A percentile compares a stretch with the other conserved stretches of the same genome.
Conservation (phyloP, 2,329 filamentous ascomycete genomes). For the Cladophialophora yegresii region DNA sequence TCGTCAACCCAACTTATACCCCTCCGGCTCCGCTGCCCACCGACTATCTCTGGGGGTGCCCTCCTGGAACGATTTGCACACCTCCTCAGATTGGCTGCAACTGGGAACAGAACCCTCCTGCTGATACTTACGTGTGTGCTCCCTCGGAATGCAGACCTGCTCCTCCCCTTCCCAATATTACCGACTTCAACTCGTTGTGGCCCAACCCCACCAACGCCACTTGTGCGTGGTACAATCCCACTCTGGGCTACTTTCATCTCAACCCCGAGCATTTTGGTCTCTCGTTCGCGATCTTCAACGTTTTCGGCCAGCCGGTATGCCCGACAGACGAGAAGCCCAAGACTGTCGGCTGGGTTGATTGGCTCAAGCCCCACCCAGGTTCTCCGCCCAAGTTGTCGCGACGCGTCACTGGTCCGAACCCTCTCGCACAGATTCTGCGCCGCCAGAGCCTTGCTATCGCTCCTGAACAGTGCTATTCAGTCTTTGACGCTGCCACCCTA, state of each 20-base stretch:
- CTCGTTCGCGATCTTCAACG: conserved; percentile 61
- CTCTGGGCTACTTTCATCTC: conserved; percentile 62
- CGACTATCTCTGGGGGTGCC: conserved; percentile 48
- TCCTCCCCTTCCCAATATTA: conserved; percentile 36
- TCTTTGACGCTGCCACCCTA: conserved; percentile 20
- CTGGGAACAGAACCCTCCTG: conserved; percentile 46
- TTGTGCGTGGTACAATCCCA: conserved; percentile 28
- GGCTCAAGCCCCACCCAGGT: conserved; percentile 3
- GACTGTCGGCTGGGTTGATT: conserved; percentile 13
- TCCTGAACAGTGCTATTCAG: conserved; percentile 19
- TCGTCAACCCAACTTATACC: conserved; percentile 41
- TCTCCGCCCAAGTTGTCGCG: conserved; percentile 10
- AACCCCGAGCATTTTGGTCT: conserved; percentile 64
- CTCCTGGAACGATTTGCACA: conserved; percentile 47
- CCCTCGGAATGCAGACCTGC: conserved; percentile 45
- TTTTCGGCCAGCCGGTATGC: conserved; percentile 26
- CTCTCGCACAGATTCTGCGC: conserved; percentile 17
- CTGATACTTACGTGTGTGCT: conserved; percentile 44
- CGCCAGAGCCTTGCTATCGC: conserved; percentile 14
- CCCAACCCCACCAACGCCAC: conserved; percentile 18
- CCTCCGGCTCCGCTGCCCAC: conserved; percentile 37
- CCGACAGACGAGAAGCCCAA: neutral
- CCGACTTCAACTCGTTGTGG: conserved; percentile 14
- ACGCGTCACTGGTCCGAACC: conserved; percentile 10
- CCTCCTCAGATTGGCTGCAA: conserved; percentile 45